Conservation (phyloP, 306 rosid species). For the Ormosia emarginata region DNA sequence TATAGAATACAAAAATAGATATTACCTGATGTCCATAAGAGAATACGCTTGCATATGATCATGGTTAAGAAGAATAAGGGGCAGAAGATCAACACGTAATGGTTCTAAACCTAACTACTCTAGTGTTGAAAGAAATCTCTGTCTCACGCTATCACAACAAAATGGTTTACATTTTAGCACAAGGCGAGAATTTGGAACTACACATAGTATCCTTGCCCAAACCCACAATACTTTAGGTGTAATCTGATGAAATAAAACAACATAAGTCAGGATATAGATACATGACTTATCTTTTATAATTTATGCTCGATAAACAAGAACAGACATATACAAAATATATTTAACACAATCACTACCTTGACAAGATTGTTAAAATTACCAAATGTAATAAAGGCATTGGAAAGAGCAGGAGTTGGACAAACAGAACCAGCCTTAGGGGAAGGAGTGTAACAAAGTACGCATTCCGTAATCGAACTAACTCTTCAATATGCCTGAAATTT, state of each 20-base stretch:
- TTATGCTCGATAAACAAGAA: neutral
- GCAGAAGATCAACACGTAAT: constrained; percentile 91
- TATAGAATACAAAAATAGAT: constrained; percentile 3
- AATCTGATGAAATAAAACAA: constrained; percentile 49
- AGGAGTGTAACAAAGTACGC: constrained; percentile 93
- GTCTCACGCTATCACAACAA: constrained; percentile 93
- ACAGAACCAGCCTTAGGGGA: constrained; percentile 92
- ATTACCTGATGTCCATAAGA: constrained; percentile 96
- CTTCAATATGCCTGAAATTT: constrained; percentile 82
- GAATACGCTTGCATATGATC: constrained; percentile 99
- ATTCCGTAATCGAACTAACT: constrained; percentile 73
- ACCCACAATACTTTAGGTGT: constrained; percentile 88
- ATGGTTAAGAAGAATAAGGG: constrained; percentile 86
- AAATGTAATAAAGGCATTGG: constrained; percentile 91
- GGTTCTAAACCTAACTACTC: constrained; percentile 92
- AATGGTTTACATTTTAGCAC: constrained; percentile 97
- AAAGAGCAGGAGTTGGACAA: constrained; percentile 81
- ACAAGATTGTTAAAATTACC: constrained; percentile 98
- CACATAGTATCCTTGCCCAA: constrained; percentile 91
- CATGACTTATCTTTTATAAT: neutral
- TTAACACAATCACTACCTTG: constrained; percentile 53
- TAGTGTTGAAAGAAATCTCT: constrained; percentile 76
- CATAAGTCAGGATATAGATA: neutral
- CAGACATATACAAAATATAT: neutral
- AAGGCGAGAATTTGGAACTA: constrained; percentile 91